Evolutionary conservation across 1,284 basidiomycete species (phyloP).

Genomic region (Mycosarcoma maydis): DNA sequence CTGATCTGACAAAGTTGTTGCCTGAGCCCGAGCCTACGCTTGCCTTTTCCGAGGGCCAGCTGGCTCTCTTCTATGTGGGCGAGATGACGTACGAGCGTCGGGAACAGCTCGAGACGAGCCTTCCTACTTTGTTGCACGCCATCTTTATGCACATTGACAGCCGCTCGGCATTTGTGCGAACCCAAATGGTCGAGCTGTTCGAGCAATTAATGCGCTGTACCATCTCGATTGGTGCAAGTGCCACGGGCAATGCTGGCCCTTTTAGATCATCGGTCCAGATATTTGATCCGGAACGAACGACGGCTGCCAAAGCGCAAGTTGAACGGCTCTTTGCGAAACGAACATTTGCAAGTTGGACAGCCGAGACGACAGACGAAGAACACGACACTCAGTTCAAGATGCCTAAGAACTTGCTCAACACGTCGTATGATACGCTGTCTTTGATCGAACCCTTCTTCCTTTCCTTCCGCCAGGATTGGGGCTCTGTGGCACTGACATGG

Average conservation of each 20-base stretch:
- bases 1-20: conserved; percentile 40
- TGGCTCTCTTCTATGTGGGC: conserved; percentile 84
- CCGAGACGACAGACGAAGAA: conserved; percentile 28
- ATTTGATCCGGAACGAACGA: conserved; percentile 22
- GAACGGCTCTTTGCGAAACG: conserved; percentile 31
- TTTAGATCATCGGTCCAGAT: conserved; percentile 9
- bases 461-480: conserved; percentile 78
- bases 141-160: conserved; percentile 87
- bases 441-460: conserved; percentile 30
- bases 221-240: conserved; percentile 28
- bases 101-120: conserved; percentile 77
- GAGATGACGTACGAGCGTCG: conserved; percentile 82
- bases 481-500: conserved; percentile 82
- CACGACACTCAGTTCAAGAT: conserved; percentile 28
- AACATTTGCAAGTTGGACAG: conserved; percentile 32
- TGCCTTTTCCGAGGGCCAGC: conserved; percentile 79
- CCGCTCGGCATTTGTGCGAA: conserved; percentile 75
- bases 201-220: conserved; percentile 55
- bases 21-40: conserved; percentile 38
- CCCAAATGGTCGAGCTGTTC: conserved; percentile 76
- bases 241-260: conserved; percentile 1
- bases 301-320: conserved; percentile 32
- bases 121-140: conserved; percentile 82
- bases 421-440: conserved; percentile 25
- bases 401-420: conserved; percentile 33